A percentile compares a stretch with the other conserved stretches of the same genome.
phyloP scores from a whole-genome alignment of 2,329 filamentous ascomycete species.

The Cladosporium sp. region DNA sequence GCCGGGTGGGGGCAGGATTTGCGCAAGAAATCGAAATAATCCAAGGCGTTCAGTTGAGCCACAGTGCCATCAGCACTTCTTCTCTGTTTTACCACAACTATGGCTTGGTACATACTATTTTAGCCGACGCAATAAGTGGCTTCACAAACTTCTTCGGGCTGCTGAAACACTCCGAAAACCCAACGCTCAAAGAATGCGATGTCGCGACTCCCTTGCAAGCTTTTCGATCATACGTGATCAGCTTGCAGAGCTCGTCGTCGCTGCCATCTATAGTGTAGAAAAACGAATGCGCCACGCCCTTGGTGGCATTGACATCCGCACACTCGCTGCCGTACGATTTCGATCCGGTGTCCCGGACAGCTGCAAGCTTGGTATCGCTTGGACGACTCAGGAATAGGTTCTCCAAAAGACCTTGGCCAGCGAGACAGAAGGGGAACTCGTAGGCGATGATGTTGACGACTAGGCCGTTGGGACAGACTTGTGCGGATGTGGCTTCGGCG shows the following conservation, averaged over 20 bases:
- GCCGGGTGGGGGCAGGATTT: neutral
- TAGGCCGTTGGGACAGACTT: neutral
- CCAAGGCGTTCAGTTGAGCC: neutral
- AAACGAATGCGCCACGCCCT: conserved; percentile 12
- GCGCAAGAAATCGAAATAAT: neutral
- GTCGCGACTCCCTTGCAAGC: neutral
- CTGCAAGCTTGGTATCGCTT: conserved; percentile 5
- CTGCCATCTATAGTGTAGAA: conserved; percentile 11
- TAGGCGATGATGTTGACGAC: conserved; percentile 17
- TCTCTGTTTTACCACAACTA: neutral
- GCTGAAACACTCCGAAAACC: conserved; percentile 13
- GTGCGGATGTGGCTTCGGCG: neutral
- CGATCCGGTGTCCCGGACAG: neutral
- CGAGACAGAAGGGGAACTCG: conserved; percentile 17
- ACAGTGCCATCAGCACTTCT: no score
- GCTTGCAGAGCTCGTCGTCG: neutral
- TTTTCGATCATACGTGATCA: conserved; percentile 1
- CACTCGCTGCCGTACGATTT: conserved; percentile 1
- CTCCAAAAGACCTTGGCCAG: neutral
- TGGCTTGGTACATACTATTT: neutral
- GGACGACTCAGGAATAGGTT: conserved; percentile 15
- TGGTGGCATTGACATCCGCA: neutral
- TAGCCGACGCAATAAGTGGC: conserved; percentile 4
- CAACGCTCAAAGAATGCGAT: neutral
- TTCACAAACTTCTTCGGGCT: conserved; percentile 5